A percentile compares a stretch with the other conserved stretches of the same genome.
These are phyloP conservation scores for Primulina tabacum DNA, from an alignment of 257 asterid species.

Conservation along the genomic window DNA sequence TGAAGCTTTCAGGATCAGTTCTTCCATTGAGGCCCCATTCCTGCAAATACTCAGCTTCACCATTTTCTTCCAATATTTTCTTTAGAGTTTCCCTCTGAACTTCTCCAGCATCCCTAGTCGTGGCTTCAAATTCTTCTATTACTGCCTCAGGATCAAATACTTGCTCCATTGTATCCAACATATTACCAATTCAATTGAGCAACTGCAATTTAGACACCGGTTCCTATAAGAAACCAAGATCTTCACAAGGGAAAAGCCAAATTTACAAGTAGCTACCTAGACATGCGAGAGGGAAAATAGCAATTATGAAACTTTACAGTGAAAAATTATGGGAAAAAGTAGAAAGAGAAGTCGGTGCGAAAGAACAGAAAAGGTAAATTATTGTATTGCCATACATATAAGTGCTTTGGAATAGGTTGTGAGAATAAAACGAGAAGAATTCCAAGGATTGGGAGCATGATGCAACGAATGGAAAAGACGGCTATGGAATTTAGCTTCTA, in stretches of 20 bases:
- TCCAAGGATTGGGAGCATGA: neutral
- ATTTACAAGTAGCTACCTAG: neutral
- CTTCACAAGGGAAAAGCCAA: neutral
- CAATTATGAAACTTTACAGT: neutral
- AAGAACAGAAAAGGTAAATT: neutral
- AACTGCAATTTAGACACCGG: conserved; percentile 11
- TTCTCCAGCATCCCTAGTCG: conserved; percentile 64
- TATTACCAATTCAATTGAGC: conserved; percentile 27
- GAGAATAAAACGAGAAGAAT: neutral
- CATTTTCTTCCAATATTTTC: conserved; percentile 76
- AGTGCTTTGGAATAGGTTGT: neutral
- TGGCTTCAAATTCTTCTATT: conserved; percentile 66
- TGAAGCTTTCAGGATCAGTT: conserved; percentile 66
- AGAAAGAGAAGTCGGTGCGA: neutral
- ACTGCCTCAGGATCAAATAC: conserved; percentile 64
- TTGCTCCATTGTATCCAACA: conserved; percentile 63
- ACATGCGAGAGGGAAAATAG: neutral
- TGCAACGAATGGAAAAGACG: neutral
- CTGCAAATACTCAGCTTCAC: conserved; percentile 71
- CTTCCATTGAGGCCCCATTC: conserved; percentile 73
- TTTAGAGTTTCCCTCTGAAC: conserved; percentile 71
- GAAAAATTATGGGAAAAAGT: neutral
- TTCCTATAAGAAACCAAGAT: neutral
- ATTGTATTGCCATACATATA: neutral
- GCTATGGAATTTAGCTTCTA: neutral